Evolutionary conservation across 805 yeast genomes (phyloP), one percentile per base, ranked within the genome.

Genomic region (Lachancea meyersii): DNA sequence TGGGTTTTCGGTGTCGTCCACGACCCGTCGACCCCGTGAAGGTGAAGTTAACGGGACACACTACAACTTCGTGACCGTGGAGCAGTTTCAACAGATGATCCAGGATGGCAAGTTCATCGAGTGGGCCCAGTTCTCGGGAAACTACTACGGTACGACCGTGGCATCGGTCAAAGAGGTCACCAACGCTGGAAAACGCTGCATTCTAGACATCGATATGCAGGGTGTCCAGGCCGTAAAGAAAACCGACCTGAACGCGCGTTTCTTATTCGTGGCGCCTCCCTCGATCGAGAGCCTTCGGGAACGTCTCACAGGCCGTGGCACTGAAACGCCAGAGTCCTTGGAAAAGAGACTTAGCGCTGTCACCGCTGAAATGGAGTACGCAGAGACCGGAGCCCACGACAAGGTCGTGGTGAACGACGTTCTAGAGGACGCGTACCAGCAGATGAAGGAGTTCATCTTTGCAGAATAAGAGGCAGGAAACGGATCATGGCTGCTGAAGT

Each of bases 121-220:
- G 68, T 87, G 95, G 93, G 98, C 99, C 4, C 93, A 88, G 67
- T 93, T 93, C 60, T 86, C 96, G 10, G 97, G 97, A 40, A 93
- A 93, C 73, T 89, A 85, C 73, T 93, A 93, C 67, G 99, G 99
- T 46, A 93, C 98, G 38, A 73, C 96, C 36, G 73, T 87, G 55
- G 82, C 79, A 58, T 82, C 96, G 23, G 97, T 93, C 35, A 75
- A 84, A 54, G 70, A 74, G 35, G 73, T 68, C 32, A 64, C 72
- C 24, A 65, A 67, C 40, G 63, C 73, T 47, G 85, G 87, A 54
- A 79, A 75, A 64, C 82, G 81, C 41, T 93, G 97, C 71, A 81
- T 93, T 49, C 73, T 93, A 61, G 99, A 93, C 67, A 93, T 93
- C 52, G 99, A 93, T 75, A 89, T 91, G 97, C 97, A 93, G 70